Conservation (phyloP, 1,139 yeast genomes). For the Scheffersomyces lignicola region DNA sequence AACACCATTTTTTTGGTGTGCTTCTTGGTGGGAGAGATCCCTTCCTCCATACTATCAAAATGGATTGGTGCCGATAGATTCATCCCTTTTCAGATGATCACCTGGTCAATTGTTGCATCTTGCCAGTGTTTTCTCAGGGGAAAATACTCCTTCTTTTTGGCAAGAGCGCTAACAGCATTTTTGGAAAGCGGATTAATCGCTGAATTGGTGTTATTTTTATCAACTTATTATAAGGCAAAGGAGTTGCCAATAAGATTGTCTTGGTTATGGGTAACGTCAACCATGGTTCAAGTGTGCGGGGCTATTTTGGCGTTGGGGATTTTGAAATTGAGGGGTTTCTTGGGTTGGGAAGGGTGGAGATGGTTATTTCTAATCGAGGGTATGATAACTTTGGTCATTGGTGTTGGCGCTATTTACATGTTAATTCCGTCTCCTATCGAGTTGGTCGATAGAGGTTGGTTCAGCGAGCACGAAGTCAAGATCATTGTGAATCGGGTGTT, state of each 20-base stretch:
- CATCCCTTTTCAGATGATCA: constrained; percentile 51
- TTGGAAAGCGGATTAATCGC: constrained; percentile 61
- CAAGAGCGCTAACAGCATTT: constrained; percentile 49
- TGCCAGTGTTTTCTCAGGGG: constrained; percentile 41
- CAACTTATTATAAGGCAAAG: constrained; percentile 53
- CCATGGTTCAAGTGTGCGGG: constrained; percentile 37
- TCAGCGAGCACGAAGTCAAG: constrained; percentile 58
- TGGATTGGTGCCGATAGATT: constrained; percentile 54
- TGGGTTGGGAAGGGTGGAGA: constrained; percentile 54
- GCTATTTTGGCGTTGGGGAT: constrained; percentile 47
- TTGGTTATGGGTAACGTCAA: constrained; percentile 49
- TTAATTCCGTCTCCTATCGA: constrained; percentile 64
- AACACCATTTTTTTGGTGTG: constrained; percentile 44
- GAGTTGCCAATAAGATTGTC: constrained; percentile 53
- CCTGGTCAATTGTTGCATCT: constrained; percentile 54
- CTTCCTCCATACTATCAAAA: constrained; percentile 55
- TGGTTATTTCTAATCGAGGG: constrained; percentile 72
- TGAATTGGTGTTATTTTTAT: constrained; percentile 54
- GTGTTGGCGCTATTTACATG: constrained; percentile 49
- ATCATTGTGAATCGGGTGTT: constrained; percentile 62
- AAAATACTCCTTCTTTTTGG: constrained; percentile 34
- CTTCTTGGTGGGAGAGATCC: constrained; percentile 53
- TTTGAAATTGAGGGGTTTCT: constrained; percentile 39
- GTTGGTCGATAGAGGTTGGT: constrained; percentile 59
- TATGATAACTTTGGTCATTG: constrained; percentile 52